phyloP scores from a whole-genome alignment of 2,329 filamentous ascomycete species.

The Epichloe elymi region DNA sequence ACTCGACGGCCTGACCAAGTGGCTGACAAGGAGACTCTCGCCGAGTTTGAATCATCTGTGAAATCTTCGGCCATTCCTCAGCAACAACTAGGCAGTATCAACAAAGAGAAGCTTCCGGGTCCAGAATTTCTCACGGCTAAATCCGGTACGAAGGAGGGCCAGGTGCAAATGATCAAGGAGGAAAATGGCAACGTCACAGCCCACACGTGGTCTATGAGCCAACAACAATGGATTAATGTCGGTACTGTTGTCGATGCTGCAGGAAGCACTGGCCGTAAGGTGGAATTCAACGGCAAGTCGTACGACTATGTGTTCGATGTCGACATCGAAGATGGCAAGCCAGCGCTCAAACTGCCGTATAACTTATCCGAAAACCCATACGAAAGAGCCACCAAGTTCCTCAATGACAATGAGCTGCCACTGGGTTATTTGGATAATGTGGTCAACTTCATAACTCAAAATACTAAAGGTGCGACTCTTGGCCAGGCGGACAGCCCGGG shows the following conservation, averaged over 20 bases:
- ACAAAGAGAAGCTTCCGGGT: constrained; percentile 84
- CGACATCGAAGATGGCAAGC: constrained; percentile 88
- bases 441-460: constrained; percentile 80
- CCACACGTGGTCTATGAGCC: constrained; percentile 67
- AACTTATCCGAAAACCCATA: constrained; percentile 89
- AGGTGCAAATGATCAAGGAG: constrained; percentile 84
- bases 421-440: constrained; percentile 82
- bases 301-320: constrained; percentile 97
- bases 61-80: constrained; percentile 76
- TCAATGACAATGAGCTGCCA: constrained; percentile 77
- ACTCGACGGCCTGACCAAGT: constrained; percentile 56
- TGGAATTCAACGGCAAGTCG: constrained; percentile 66
- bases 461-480: constrained; percentile 77
- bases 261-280: constrained; percentile 68
- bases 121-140: constrained; percentile 74
- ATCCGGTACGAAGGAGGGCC: constrained; percentile 87
- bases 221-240: constrained; percentile 70
- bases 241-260: constrained; percentile 90
- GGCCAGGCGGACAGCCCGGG: constrained; percentile 44
- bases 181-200: constrained; percentile 70
- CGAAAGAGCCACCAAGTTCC: constrained; percentile 80
- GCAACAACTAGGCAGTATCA: constrained; percentile 69
- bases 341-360: constrained; percentile 83
- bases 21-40: constrained; percentile 54
- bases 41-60: constrained; percentile 70